Conservation (phyloP, 1,284 basidiomycete genomes). For the Rhodotorula sp. region DNA sequence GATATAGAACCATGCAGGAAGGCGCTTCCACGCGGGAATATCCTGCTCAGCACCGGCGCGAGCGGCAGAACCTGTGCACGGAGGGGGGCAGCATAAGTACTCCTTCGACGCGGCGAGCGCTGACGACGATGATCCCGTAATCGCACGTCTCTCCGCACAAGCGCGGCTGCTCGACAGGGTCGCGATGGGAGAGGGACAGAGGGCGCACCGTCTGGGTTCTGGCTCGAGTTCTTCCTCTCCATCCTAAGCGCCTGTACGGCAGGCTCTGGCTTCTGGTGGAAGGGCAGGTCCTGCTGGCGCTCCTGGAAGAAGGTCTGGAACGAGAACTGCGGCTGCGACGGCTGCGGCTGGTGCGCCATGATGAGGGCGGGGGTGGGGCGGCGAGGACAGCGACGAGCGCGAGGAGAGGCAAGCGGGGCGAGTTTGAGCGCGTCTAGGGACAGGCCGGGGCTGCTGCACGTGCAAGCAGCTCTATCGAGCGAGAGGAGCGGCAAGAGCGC, state of each 20-base stretch:
- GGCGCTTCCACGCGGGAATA: constrained; percentile 33
- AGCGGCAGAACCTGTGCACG: neutral
- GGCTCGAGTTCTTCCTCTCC: constrained; percentile 13
- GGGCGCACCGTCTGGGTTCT: neutral
- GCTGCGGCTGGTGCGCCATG: neutral
- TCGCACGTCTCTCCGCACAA: neutral
- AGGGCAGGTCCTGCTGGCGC: constrained; percentile 20
- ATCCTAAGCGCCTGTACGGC: neutral
- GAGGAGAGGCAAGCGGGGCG: neutral
- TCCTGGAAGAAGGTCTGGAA: constrained; percentile 19
- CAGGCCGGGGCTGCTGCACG: neutral
- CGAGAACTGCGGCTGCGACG: constrained; percentile 4
- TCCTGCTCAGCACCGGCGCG: constrained; percentile 4
- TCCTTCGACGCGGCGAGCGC: too few relatives aligned
- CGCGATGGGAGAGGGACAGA: too few relatives aligned
- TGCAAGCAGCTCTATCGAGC: neutral
- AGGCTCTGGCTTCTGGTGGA: constrained; percentile 28
- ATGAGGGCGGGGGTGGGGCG: neutral
- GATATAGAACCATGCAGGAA: constrained; percentile 41
- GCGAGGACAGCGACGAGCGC: neutral
- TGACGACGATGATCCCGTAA: too few relatives aligned
- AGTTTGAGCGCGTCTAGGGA: neutral
- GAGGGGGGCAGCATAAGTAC: neutral
- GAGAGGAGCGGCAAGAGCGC: neutral
- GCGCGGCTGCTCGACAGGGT: neutral